Conservation (phyloP, 768 basidiomycete genomes). For the Clitopilus passeckerianus region DNA sequence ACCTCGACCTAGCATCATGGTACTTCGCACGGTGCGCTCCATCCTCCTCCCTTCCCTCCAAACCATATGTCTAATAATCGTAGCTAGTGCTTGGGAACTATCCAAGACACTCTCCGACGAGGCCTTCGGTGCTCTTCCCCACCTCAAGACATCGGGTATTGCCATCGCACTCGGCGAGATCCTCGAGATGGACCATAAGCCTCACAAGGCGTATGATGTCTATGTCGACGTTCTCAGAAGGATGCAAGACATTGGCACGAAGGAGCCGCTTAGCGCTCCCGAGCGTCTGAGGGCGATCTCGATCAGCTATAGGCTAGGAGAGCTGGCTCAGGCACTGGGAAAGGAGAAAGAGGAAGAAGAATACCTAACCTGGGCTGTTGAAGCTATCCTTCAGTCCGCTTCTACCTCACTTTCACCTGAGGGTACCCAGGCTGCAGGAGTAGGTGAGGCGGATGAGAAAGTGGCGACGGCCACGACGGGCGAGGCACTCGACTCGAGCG, state of each 20-base stretch:
- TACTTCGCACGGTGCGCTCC: conserved; percentile 48
- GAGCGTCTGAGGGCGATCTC: conserved; percentile 32
- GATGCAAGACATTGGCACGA: conserved; percentile 21
- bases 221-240: conserved; percentile 30
- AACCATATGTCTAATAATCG: conserved; percentile 7
- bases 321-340: conserved; percentile 28
- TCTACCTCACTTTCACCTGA: not conserved
- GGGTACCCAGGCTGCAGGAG: not conserved
- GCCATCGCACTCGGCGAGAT: conserved; percentile 57
- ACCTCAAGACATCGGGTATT: conserved; percentile 66
- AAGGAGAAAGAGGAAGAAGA: conserved; percentile 36
- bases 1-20: conserved; percentile 43
- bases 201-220: conserved; percentile 29
- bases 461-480: not conserved
- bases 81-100: conserved; percentile 50
- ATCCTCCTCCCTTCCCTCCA: not conserved
- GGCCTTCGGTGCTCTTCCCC: conserved; percentile 37
- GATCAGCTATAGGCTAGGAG: conserved; percentile 38
- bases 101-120: conserved; percentile 39
- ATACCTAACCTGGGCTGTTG: conserved; percentile 37
- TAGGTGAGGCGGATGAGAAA: conserved; percentile 18
- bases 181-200: conserved; percentile 36
- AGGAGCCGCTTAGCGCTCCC: conserved; percentile 15
- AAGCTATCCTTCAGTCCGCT: conserved; percentile 30
- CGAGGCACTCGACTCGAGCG: not conserved